These are phyloP conservation scores for Colletotrichum salicis DNA, from an alignment of 2,329 filamentous ascomycete species.

Conservation along the genomic window DNA sequence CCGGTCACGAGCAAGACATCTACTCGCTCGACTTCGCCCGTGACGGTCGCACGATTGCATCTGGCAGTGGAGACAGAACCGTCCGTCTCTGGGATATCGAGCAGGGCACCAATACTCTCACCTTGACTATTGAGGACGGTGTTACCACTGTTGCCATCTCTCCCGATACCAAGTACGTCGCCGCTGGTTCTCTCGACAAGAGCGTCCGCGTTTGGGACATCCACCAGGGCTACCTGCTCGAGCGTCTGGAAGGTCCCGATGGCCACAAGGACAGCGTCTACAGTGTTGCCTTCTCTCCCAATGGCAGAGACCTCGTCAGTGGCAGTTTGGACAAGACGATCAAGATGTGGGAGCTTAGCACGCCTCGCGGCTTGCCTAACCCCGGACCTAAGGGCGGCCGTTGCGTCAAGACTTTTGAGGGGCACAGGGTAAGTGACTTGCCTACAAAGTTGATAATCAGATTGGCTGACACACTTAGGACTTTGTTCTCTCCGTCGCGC, in stretches of 20 bases:
- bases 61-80: constrained; percentile 92
- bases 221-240: constrained; percentile 83
- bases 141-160: constrained; percentile 98
- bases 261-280: constrained; percentile 98
- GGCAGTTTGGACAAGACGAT: constrained; percentile 98
- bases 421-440: constrained; percentile 78
- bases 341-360: constrained; percentile 97
- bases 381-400: constrained; percentile 84
- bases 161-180: constrained; percentile 92
- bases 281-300: constrained; percentile 94
- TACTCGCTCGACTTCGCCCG: constrained; percentile 96
- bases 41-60: constrained; percentile 93
- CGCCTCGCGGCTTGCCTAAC: constrained; percentile 74
- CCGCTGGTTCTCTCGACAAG: constrained; percentile 95
- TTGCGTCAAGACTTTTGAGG: constrained; percentile 96
- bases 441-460: background rate
- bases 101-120: constrained; percentile 81
- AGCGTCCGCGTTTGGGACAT: constrained; percentile 98
- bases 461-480: constrained; percentile 67
- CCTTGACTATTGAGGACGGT: constrained; percentile 92
- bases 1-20: constrained; percentile 98
- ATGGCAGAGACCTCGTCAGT: constrained; percentile 90
- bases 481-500: constrained; percentile 94
- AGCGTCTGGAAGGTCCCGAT: constrained; percentile 90
- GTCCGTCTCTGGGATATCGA: constrained; percentile 98